Evolutionary conservation across 2,329 filamentous ascomycete species (phyloP), one percentile per base, ranked within the genome.

Genomic region (Nigrograna mackinnonii): DNA sequence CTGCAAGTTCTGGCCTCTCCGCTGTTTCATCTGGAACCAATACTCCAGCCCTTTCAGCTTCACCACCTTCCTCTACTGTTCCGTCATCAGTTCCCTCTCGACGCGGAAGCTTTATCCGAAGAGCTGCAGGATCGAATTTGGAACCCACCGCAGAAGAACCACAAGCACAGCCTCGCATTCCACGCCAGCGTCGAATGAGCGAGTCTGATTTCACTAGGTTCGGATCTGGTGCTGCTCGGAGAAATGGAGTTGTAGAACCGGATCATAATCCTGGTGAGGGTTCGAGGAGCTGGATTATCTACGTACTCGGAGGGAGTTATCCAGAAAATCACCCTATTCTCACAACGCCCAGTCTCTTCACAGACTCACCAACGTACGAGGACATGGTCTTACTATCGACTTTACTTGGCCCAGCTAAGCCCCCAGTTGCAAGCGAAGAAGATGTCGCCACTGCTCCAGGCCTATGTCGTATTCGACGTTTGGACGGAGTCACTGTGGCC

Each of bases 311-410:
- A 33, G 84, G 84, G 31, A 86, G 84, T 51, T 80, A 86, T 39
- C 83, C 84, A 2, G 83, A 86, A 54, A 85, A 86, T 51, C 84
- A 87, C 59, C 84, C 84, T 17, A 84, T 85, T 17, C 78, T 87
- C 47, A 84, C 83, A 6, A 85, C 84, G 16, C 84, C 84, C 11
- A 86, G 83, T 52, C 71, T 87, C 9, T 87, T 86, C 60, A 87
- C 83, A 14, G 84, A 87, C 66, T 83, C 84, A 38, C 84, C 84
- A 2, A 86, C 84, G 1, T 87, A 87, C 57, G 84, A 87, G 65
- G 84, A 87, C 53, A 87, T 87, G 84, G 79, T 86, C 60, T 69
- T 87, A 33, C 73, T 87, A 4, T 85, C 83, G 11, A 83, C 82
- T 11, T 73, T 87, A 9, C 70, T 87, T 13, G 84, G 84, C 2